phyloP scores from a whole-genome alignment of 1,284 basidiomycete genomes.

The Trichosporon ovoides region DNA sequence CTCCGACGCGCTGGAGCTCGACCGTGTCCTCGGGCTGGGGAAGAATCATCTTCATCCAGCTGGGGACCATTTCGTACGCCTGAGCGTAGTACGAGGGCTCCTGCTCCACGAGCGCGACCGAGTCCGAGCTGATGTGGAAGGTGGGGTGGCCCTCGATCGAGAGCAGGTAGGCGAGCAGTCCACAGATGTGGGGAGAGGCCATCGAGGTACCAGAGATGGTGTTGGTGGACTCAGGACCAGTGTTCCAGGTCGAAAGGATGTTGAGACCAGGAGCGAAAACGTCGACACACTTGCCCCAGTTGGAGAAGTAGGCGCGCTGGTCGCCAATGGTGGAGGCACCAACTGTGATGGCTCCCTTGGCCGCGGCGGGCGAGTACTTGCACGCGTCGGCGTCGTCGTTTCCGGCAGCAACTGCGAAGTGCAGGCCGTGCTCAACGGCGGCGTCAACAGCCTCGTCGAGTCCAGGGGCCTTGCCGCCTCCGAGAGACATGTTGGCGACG shows the following conservation, averaged over 20 bases:
- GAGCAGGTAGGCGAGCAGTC: slow-evolving; percentile 75
- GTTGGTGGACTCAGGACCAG: slow-evolving; percentile 56
- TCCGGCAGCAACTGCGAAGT: slow-evolving; percentile 94
- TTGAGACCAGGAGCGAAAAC: slow-evolving; percentile 76
- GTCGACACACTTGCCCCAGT: slow-evolving; percentile 71
- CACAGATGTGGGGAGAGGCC: slow-evolving; percentile 59
- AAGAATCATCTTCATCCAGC: slow-evolving; percentile 35
- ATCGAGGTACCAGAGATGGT: slow-evolving; percentile 61
- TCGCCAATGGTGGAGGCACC: slow-evolving; percentile 76
- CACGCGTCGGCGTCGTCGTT: slow-evolving; percentile 61
- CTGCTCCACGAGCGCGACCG: slow-evolving; percentile 44
- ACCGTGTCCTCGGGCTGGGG: slow-evolving; percentile 39
- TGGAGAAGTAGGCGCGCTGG: slow-evolving; percentile 83
- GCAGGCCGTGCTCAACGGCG: slow-evolving; percentile 76
- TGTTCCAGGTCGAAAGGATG: slow-evolving; percentile 72
- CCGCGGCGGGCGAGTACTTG: slow-evolving; percentile 71
- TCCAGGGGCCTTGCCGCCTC: slow-evolving; percentile 85
- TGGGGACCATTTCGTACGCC: slow-evolving; percentile 46
- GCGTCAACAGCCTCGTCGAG: slow-evolving; percentile 81
- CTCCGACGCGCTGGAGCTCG: slow-evolving; percentile 27
- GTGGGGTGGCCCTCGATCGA: slow-evolving; percentile 65
- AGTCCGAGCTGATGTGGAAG: slow-evolving; percentile 49
- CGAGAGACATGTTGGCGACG: slow-evolving; percentile 96
- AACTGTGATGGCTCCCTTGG: slow-evolving; percentile 74
- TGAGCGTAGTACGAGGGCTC: slow-evolving; percentile 51